Evolutionary conservation across 2,329 filamentous ascomycete genomes (phyloP), one percentile per base, ranked within the genome.

Genomic region (Knoxdaviesia capensis): DNA sequence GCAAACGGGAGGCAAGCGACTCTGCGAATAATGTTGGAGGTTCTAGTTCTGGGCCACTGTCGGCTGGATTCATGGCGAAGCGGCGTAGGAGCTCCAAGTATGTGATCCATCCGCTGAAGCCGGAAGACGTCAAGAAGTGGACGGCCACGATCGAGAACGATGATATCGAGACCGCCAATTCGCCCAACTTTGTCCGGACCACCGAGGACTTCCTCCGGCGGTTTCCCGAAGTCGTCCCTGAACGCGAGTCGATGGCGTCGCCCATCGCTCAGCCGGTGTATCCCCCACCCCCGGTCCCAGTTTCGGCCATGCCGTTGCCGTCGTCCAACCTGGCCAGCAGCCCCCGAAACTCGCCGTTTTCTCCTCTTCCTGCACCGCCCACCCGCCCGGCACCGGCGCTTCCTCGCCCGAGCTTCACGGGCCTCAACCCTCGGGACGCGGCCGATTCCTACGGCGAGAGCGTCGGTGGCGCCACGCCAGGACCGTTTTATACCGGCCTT

Each of bases 161-260:
- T 48, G 66, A 63, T 34, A 60, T 63, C 38, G 63, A 66, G 31
- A 61, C 56, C 3, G 64, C 66, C 29, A 66, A 69, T 36, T 62
- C 66, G 6, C 60, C 58, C 40, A 56, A 48, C 52, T 79, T 80
- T 51, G 69, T 80, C 37, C 77, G 77, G 44, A 77, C 75, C 5
- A 83, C 79, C 8, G 82, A 90, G 48, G 87, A 93, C 33, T 94
- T 94, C 51, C 60, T 92, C 40, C 76, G 82, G 6, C 71, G 83
- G 20, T 94, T 78, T 53, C 86, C 87, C 0, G 77, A 86, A 6
- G 66, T 82, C 11, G 67, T 76, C 5, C 60, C 72, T 35, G 65
- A 66, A 39, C 65, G 69, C 38, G 69, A 77, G 52, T 77, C 73
- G 3, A 78, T 77, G 73, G 59, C 59, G 3, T 63, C 68, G 31